phyloP scores from a whole-genome alignment of 768 basidiomycete species.

The Zangia roseola region DNA sequence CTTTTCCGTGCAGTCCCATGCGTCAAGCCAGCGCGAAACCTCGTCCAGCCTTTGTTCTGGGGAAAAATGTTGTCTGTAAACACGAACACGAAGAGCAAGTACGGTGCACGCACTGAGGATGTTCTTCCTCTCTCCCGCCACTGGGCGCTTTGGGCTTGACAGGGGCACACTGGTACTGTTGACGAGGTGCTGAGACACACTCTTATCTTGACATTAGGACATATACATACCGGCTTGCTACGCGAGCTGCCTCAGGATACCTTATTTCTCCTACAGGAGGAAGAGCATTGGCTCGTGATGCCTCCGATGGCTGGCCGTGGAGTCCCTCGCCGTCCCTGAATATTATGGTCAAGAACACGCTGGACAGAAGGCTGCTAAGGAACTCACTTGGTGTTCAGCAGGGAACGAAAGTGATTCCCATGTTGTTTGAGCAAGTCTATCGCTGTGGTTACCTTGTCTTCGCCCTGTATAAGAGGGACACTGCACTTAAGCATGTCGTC shows the following conservation, averaged over 20 bases:
- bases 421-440: too few species aligned
- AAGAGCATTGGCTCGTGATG: background rate
- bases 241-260: too few species aligned
- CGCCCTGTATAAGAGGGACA: background rate
- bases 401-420: background rate
- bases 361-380: background rate
- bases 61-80: background rate
- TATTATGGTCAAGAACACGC: too few species aligned
- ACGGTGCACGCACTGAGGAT: background rate
- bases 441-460: background rate
- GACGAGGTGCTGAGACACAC: too few species aligned
- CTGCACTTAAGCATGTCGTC: background rate
- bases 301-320: too few species aligned
- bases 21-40: background rate
- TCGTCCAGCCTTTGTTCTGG: too few species aligned
- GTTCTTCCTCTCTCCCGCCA: too few species aligned
- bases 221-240: background rate
- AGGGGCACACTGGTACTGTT: too few species aligned
- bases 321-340: too few species aligned
- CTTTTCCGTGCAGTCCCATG: background rate
- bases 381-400: background rate
- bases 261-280: background rate
- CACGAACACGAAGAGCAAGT: background rate
- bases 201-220: background rate
- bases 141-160: too few species aligned